A percentile compares a stretch with the other conserved stretches of the same genome.
Evolutionary conservation across 495 filamentous ascomycete genomes (phyloP).

Genomic region (Viridothelium virens): DNA sequence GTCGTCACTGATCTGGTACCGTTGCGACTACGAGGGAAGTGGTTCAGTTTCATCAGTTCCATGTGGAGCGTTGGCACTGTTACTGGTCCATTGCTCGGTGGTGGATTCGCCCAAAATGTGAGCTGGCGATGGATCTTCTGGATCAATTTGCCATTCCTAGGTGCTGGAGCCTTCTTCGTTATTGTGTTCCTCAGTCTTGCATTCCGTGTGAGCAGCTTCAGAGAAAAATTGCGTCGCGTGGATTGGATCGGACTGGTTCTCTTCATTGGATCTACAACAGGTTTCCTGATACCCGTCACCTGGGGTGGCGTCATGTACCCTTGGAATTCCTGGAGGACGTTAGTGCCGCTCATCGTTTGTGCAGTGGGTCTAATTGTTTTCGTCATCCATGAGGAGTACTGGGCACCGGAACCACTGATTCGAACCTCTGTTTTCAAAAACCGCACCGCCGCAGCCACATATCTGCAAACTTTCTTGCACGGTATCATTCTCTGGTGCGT

Average conservation of each 20-base stretch:
- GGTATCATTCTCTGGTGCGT: constrained; percentile 48
- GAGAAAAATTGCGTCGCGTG: constrained; percentile 29
- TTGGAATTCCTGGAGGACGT: constrained; percentile 44
- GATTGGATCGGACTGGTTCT: constrained; percentile 41
- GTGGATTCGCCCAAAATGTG: constrained; percentile 55
- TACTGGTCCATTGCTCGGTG: constrained; percentile 57
- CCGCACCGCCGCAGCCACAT: constrained; percentile 40
- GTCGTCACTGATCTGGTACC: constrained; percentile 59
- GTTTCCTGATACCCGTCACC: constrained; percentile 48
- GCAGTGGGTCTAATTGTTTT: constrained; percentile 28
- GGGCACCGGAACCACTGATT: constrained; percentile 48
- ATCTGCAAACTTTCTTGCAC: constrained; percentile 45
- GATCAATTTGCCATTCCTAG: constrained; percentile 52
- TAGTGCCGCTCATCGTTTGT: constrained; percentile 35
- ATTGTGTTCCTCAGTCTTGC: constrained; percentile 45
- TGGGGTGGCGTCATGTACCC: constrained; percentile 51
- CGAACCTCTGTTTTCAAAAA: constrained; percentile 44
- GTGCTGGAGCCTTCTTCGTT: constrained; percentile 40
- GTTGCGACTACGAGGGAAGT: constrained; percentile 43
- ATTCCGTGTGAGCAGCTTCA: constrained; percentile 29
- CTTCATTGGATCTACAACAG: constrained; percentile 41
- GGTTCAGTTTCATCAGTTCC: constrained; percentile 35
- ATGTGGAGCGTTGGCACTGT: constrained; percentile 55
- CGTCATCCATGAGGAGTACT: constrained; percentile 28
- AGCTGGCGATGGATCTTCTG: constrained; percentile 54